phyloP scores from a whole-genome alignment of 495 filamentous ascomycete species.

The Aspergillus conjunctus region DNA sequence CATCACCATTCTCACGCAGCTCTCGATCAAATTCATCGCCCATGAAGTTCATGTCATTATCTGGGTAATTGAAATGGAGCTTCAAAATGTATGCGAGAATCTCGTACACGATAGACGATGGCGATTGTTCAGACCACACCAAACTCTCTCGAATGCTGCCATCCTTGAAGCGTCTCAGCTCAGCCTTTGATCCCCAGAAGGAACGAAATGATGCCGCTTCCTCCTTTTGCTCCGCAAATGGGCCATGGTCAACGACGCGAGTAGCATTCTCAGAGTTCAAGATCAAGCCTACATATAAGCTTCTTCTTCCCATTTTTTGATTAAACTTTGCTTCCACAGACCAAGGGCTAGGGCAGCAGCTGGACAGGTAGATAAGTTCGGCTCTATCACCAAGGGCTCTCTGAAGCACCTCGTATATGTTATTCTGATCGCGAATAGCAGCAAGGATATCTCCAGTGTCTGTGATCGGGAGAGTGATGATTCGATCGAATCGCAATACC shows the following conservation, averaged over 20 bases:
- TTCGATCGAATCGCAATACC: conserved; percentile 72
- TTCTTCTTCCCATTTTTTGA: conserved; percentile 28
- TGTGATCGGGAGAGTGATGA: conserved; percentile 36
- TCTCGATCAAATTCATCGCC: conserved; percentile 63
- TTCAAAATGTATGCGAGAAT: conserved; percentile 74
- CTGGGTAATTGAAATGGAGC: conserved; percentile 60
- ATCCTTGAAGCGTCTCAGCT: conserved; percentile 58
- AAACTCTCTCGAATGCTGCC: conserved; percentile 65
- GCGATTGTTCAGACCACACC: conserved; percentile 71
- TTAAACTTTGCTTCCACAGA: conserved; percentile 30
- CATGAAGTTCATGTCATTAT: conserved; percentile 56
- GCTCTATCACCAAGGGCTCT: conserved; percentile 76
- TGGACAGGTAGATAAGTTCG: conserved; percentile 60
- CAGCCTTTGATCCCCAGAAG: conserved; percentile 59
- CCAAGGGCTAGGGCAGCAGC: conserved; percentile 43
- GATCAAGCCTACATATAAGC: conserved; percentile 65
- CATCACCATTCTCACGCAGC: conserved; percentile 47
- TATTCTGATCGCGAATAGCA: conserved; percentile 34
- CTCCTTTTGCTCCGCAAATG: conserved; percentile 71
- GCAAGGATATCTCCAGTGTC: conserved; percentile 36
- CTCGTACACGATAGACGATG: conserved; percentile 70
- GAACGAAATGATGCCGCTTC: conserved; percentile 48
- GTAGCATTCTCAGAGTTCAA: conserved; percentile 69
- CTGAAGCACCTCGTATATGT: conserved; percentile 61
- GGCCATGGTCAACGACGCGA: conserved; percentile 82